Percentiles rank a stretch among this genome's conserved stretches.
These are phyloP conservation scores for Psilocybe tampanensis DNA, from an alignment of 768 basidiomycete genomes.

Conservation along the genomic window DNA sequence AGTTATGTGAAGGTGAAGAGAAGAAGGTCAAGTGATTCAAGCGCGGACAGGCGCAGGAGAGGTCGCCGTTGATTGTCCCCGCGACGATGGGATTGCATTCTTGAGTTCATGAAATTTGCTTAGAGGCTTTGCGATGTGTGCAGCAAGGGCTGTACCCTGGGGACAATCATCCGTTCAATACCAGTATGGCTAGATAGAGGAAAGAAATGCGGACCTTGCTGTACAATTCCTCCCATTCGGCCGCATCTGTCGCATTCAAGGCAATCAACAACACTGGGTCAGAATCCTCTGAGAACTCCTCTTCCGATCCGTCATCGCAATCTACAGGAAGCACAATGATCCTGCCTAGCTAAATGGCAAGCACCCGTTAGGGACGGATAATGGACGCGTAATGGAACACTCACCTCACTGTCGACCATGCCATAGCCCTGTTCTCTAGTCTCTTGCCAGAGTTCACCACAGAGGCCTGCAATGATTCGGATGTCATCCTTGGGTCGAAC, in stretches of 20 bases:
- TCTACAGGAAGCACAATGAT: slow-evolving; percentile 70
- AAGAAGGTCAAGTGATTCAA: background rate
- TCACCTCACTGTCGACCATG: slow-evolving; percentile 80
- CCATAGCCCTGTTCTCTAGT: slow-evolving; percentile 64
- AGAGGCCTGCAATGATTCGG: slow-evolving; percentile 70
- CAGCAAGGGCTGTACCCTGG: slow-evolving; percentile 45
- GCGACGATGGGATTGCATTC: slow-evolving; percentile 21
- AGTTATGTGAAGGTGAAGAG: background rate
- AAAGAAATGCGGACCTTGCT: slow-evolving; percentile 48
- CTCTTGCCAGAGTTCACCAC: slow-evolving; percentile 79
- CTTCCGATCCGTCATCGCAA: slow-evolving; percentile 28
- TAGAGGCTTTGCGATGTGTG: slow-evolving; percentile 47
- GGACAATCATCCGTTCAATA: background rate
- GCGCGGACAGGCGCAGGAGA: slow-evolving; percentile 32
- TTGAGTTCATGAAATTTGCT: slow-evolving; percentile 38
- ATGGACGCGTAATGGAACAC: slow-evolving; percentile 18
- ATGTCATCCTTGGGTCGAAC: slow-evolving; percentile 70
- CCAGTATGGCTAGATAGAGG: slow-evolving; percentile 1
- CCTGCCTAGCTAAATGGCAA: slow-evolving; percentile 57
- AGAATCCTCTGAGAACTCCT: slow-evolving; percentile 31
- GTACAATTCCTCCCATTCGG: slow-evolving; percentile 70
- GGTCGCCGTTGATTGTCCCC: slow-evolving; percentile 30
- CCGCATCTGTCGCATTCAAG: slow-evolving; percentile 58
- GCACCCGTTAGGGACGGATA: slow-evolving; percentile 4
- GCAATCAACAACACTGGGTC: slow-evolving; percentile 71